These are phyloP conservation scores for Staphylotrichum longicolle DNA, from an alignment of 495 filamentous ascomycete genomes.

Conservation along the genomic window DNA sequence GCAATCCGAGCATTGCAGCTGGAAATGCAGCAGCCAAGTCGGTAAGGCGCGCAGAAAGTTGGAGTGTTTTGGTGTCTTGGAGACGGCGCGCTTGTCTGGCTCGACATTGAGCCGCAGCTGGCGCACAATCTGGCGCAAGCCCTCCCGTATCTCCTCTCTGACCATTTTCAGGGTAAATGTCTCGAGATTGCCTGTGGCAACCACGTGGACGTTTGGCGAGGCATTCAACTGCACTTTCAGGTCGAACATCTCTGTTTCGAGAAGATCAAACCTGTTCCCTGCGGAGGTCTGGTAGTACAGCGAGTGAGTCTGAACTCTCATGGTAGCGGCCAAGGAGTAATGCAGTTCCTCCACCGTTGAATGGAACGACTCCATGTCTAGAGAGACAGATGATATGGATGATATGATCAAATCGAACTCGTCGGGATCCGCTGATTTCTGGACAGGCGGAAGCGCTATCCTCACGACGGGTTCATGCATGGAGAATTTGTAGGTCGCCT, in stretches of 20 bases:
- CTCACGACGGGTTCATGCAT: conserved; percentile 94
- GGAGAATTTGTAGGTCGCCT: conserved; percentile 91
- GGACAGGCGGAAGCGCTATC: conserved; percentile 71
- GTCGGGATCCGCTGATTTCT: conserved; percentile 61
- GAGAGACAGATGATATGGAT: conserved; percentile 83
- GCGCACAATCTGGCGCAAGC: conserved; percentile 83
- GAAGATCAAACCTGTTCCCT: conserved; percentile 76
- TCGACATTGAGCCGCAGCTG: conserved; percentile 66
- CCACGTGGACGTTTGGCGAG: conserved; percentile 78
- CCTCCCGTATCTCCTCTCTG: conserved; percentile 84
- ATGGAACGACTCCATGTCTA: conserved; percentile 93
- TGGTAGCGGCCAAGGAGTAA: conserved; percentile 78
- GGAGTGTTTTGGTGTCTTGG: conserved; percentile 48
- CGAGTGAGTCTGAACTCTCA: conserved; percentile 81
- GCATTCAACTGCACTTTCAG: conserved; percentile 81
- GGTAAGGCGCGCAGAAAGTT: conserved; percentile 79
- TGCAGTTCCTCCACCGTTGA: conserved; percentile 79
- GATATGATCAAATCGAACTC: conserved; percentile 95
- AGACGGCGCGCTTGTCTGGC: conserved; percentile 55
- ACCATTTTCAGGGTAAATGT: conserved; percentile 88
- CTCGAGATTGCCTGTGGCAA: conserved; percentile 74
- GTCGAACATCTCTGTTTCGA: conserved; percentile 82
- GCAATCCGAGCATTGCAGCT: conserved; percentile 83
- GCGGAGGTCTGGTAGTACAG: conserved; percentile 92
- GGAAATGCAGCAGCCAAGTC: conserved; percentile 77